These are phyloP conservation scores for Tarenaya hassleriana DNA, from an alignment of 345 rosid genomes.

Conservation along the genomic window DNA sequence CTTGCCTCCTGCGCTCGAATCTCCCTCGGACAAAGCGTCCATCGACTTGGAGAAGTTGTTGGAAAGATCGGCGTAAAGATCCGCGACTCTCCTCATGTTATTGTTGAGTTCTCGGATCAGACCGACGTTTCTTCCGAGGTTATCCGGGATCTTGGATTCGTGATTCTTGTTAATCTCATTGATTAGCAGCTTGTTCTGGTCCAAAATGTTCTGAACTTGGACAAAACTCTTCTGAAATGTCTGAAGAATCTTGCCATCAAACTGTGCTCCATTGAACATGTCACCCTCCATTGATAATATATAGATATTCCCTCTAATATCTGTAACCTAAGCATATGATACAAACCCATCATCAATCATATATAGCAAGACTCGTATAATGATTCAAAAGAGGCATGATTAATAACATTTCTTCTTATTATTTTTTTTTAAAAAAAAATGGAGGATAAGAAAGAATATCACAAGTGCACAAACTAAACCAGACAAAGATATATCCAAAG, in stretches of 20 bases:
- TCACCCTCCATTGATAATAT: constrained; percentile 97
- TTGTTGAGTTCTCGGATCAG: constrained; percentile 82
- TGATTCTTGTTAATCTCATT: constrained; percentile 84
- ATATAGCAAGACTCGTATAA: too few species aligned
- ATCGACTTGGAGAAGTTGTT: constrained; percentile 49
- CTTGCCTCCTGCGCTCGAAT: constrained; percentile 26
- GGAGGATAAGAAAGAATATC: too few species aligned
- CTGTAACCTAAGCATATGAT: too few species aligned
- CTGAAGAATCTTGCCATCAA: constrained; percentile 58
- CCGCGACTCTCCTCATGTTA: constrained; percentile 77
- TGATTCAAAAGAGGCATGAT: too few species aligned
- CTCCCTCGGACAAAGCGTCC: constrained; percentile 81
- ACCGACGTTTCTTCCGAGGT: constrained; percentile 68
- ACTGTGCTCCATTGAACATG: constrained; percentile 45
- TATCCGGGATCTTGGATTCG: constrained; percentile 70
- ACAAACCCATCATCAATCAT: too few species aligned
- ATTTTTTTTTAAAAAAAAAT: too few species aligned
- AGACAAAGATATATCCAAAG: too few species aligned
- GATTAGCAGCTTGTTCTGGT: constrained; percentile 76
- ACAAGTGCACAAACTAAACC: too few species aligned
- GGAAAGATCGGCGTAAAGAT: constrained; percentile 82
- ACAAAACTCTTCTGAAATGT: constrained; percentile 71
- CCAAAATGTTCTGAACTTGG: constrained; percentile 74
- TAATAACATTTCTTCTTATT: too few species aligned
- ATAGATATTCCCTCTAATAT: neutral